These are phyloP conservation scores for Salix brachista DNA, from an alignment of 345 rosid species.

Conservation along the genomic window DNA sequence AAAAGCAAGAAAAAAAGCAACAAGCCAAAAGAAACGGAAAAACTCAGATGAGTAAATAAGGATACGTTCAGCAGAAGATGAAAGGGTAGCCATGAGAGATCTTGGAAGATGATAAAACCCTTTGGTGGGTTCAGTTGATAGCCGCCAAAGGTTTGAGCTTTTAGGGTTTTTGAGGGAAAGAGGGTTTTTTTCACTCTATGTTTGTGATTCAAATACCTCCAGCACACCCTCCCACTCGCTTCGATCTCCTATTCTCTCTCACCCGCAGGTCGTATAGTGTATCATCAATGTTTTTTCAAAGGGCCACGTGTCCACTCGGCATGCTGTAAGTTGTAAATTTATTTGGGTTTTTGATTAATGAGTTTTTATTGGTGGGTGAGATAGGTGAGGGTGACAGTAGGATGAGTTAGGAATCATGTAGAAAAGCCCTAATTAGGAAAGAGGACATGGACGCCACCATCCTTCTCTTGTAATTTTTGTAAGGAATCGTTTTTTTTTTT, in stretches of 20 bases:
- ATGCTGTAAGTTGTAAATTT: background rate
- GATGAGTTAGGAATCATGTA: background rate
- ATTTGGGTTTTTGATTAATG: background rate
- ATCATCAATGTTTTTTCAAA: background rate
- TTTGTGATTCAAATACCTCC: conserved; percentile 62
- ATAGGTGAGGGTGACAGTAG: background rate
- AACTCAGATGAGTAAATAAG: background rate
- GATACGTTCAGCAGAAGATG: background rate
- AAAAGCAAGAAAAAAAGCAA: background rate
- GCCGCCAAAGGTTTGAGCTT: conserved; percentile 40
- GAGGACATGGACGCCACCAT: background rate
- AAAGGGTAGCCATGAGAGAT: background rate
- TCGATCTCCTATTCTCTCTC: background rate
- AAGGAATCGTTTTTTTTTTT: background rate
- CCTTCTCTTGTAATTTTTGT: background rate
- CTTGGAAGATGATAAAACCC: background rate
- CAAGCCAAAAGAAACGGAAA: background rate
- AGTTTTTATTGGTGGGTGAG: background rate
- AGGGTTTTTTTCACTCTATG: conserved; percentile 40
- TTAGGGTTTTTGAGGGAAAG: conserved; percentile 19
- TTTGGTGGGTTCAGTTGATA: conserved; percentile 2
- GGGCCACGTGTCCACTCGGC: background rate
- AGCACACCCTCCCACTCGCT: conserved; percentile 17
- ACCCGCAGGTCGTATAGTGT: background rate
- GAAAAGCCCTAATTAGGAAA: background rate